A percentile compares a stretch with the other conserved stretches of the same genome.
These are phyloP conservation scores for Leucocoprinus sp. DNA, from an alignment of 768 basidiomycete species.

Conservation along the genomic window DNA sequence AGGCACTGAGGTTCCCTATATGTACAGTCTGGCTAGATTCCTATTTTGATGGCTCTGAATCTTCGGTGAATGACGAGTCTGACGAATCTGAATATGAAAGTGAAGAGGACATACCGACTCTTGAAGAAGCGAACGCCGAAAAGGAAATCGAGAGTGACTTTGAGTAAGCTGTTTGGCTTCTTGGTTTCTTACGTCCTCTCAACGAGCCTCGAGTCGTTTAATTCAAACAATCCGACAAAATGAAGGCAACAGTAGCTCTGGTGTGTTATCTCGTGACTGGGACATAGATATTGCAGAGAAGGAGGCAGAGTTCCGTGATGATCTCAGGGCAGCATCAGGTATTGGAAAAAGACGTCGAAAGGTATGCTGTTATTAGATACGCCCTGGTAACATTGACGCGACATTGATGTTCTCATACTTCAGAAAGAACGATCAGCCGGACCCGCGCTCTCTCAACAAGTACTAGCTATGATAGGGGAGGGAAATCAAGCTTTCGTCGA, in stretches of 20 bases:
- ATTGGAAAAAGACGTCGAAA: conserved; percentile 50
- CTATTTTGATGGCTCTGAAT: conserved; percentile 7
- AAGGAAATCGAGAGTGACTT: conserved; percentile 54
- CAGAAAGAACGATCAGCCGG: conserved; percentile 41
- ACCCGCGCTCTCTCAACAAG: conserved; percentile 59
- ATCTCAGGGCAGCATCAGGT: conserved; percentile 66
- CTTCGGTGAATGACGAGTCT: conserved; percentile 8
- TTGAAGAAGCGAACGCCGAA: conserved; percentile 27
- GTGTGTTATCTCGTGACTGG: conserved; percentile 59
- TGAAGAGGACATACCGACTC: conserved; percentile 13
- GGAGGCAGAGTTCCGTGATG: conserved; percentile 64
- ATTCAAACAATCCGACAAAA: conserved; percentile 55
- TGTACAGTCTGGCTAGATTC: conserved; percentile 1
- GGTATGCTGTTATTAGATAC: conserved; percentile 24
- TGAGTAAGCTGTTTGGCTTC: conserved; percentile 27
- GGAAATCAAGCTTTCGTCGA: conserved; percentile 85
- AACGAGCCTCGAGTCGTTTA: conserved; percentile 32
- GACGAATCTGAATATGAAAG: conserved; percentile 19
- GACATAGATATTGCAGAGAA: conserved; percentile 63
- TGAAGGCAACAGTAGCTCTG: conserved; percentile 32
- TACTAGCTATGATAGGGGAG: conserved; percentile 67
- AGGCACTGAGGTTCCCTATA: not conserved
- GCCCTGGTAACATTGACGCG: not conserved
- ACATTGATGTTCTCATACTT: conserved; percentile 12
- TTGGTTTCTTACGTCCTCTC: not conserved